Evolutionary conservation across 1,284 basidiomycete species (phyloP).

Genomic region (Coriolopsis trogii): DNA sequence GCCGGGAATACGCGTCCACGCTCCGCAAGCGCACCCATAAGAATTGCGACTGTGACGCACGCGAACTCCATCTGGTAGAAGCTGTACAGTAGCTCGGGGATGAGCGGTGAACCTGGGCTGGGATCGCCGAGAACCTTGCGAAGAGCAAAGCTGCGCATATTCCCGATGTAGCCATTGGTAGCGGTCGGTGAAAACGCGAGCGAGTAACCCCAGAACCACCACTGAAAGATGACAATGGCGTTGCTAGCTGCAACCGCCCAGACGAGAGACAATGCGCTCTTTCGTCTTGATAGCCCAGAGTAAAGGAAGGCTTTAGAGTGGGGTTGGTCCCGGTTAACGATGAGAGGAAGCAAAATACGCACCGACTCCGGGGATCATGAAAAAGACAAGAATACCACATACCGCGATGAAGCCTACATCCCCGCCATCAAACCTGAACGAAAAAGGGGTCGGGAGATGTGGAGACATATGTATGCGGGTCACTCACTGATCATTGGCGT

Average conservation of each 20-base stretch:
- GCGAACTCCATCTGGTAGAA: constrained; percentile 92
- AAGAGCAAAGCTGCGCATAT: constrained; percentile 73
- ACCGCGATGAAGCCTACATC: constrained; percentile 80
- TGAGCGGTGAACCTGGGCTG: constrained; percentile 73
- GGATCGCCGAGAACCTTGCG: constrained; percentile 75
- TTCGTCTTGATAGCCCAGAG: constrained; percentile 82
- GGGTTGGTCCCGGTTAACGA: not conserved
- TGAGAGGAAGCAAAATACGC: constrained; percentile 13
- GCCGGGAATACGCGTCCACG: constrained; percentile 87
- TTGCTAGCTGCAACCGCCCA: constrained; percentile 75
- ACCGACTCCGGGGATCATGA: constrained; percentile 82
- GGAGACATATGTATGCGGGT: too few species aligned
- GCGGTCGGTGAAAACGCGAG: constrained; percentile 81
- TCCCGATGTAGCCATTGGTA: constrained; percentile 79
- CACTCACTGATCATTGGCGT: constrained; percentile 23
- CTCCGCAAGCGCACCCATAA: constrained; percentile 87
- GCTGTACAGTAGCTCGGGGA: constrained; percentile 77
- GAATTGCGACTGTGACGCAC: constrained; percentile 74
- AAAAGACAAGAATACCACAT: constrained; percentile 78
- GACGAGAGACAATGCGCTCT: constrained; percentile 69
- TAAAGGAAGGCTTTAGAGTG: constrained; percentile 74
- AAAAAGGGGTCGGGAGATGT: too few species aligned
- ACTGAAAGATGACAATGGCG: constrained; percentile 86
- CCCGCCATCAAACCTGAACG: constrained; percentile 60
- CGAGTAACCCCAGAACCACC: constrained; percentile 88